These are phyloP conservation scores for Daedaleopsis nitida DNA, from an alignment of 768 basidiomycete genomes.

Conservation along the genomic window DNA sequence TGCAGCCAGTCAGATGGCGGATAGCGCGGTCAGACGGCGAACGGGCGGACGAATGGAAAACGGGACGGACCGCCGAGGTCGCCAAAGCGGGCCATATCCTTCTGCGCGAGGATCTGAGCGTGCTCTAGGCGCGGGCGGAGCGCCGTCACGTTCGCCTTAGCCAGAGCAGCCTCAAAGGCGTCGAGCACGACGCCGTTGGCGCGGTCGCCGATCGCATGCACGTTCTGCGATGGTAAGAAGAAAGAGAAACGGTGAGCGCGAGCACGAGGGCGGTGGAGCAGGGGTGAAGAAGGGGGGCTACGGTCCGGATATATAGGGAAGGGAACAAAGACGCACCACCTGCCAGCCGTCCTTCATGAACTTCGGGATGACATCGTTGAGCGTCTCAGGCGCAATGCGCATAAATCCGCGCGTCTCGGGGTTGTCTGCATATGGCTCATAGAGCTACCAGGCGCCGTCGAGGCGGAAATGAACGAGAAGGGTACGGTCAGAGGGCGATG, in stretches of 20 bases:
- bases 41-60: not conserved
- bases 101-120: slow-evolving; percentile 81
- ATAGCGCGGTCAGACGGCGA: not conserved
- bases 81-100: slow-evolving; percentile 76
- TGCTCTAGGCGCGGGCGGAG: slow-evolving; percentile 85
- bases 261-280: not conserved
- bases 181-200: slow-evolving; percentile 85
- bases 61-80: slow-evolving; percentile 70
- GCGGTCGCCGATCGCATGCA: slow-evolving; percentile 86
- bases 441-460: slow-evolving; percentile 46
- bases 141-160: slow-evolving; percentile 60
- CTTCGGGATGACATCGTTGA: slow-evolving; percentile 62
- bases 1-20: not conserved
- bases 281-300: not conserved
- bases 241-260: not conserved
- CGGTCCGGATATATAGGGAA: no score
- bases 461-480: slow-evolving; percentile 5
- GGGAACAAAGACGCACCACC: slow-evolving; percentile 56
- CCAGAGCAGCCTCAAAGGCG: slow-evolving; percentile 73
- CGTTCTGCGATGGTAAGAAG: slow-evolving; percentile 54
- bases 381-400: slow-evolving; percentile 62
- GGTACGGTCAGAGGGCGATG: not conserved
- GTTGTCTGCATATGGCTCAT: slow-evolving; percentile 82
- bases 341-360: slow-evolving; percentile 88
- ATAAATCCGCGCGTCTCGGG: slow-evolving; percentile 77